Percentiles rank a stretch among this genome's conserved stretches.
Evolutionary conservation across 1,284 basidiomycete species (phyloP).

Genomic region (Ustilago esculenta): DNA sequence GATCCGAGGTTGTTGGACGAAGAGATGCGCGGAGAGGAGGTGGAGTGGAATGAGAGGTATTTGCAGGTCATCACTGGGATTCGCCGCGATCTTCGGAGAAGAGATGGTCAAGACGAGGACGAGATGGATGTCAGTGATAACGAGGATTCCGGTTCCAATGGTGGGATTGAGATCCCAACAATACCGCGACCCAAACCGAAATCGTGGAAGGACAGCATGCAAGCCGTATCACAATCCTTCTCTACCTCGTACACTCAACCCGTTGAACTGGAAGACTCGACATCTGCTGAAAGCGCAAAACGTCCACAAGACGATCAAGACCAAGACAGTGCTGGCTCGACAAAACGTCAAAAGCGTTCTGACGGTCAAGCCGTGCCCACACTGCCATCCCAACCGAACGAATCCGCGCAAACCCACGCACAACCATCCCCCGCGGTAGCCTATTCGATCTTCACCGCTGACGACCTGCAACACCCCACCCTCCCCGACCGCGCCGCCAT

Average conservation of each 20-base stretch:
- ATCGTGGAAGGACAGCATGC: conserved; percentile 39
- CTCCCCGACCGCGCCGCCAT: conserved; percentile 25
- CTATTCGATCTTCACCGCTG: conserved; percentile 32
- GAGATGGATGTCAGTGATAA: conserved; percentile 16
- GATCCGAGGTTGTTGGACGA: conserved; percentile 74
- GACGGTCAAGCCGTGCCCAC: conserved; percentile 6
- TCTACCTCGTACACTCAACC: conserved; percentile 6
- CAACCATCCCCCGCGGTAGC: neutral
- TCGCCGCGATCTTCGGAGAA: conserved; percentile 5
- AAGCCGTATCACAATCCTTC: conserved; percentile 4
- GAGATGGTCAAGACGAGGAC: neutral
- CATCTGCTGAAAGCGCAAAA: neutral
- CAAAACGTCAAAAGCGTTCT: conserved; percentile 14
- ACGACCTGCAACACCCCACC: conserved; percentile 20
- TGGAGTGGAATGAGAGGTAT: conserved; percentile 75
- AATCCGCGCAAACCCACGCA: neutral
- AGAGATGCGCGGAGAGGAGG: conserved; percentile 44
- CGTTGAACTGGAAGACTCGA: neutral
- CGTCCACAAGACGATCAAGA: neutral
- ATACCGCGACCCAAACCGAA: conserved; percentile 51
- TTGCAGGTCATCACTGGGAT: conserved; percentile 7
- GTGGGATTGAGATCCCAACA: conserved; percentile 41
- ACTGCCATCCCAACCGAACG: neutral
- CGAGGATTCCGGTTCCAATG: conserved; percentile 1
- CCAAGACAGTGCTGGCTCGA: neutral